Evolutionary conservation across 352 stramenopile genomes (phyloP), one percentile per base, ranked within the genome.

Genomic region (Pilasporangium apinafurcum): DNA sequence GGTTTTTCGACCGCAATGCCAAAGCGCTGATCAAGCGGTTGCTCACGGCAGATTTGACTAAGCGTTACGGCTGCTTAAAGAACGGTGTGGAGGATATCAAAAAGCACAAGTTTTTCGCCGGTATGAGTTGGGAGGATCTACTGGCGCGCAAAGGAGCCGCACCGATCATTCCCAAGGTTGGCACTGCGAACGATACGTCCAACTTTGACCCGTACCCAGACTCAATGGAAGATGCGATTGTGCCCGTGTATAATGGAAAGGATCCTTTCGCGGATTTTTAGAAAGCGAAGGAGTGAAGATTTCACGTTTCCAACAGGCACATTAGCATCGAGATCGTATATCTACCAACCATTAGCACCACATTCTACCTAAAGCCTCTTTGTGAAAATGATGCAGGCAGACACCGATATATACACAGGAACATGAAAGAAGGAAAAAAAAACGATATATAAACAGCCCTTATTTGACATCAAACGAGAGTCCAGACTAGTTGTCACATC

Each of bases 161-260:
- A 22, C 95, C 94, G 41, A 98, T 98, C 59, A 91, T 98, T 45
- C 94, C 92, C 27, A 76, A 92, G 39, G 79, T 98, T 44, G 71
- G 65, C 36, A 86, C 83, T 18, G 71, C 82, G 40, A 96, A 73
- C 52, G 95, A 98, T 63, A 98, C 95, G 49, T 96, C 79, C 37
- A 98, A 98, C 75, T 98, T 98, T 68, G 95, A 98, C 54, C 79
- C 88, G 36, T 98, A 98, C 68, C 94, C 92, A 21, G 94, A 98
- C 52, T 87, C 80, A 42, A 74, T 76, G 57, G 86, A 96, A 57
- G 86, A 97, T 45, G 78, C 88, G 28, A 76, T 83, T 51, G 78
- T 95, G 22, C 89, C 87, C n/a, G 80, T 93, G 44, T 97, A 95
- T 72, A 88, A 94, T 44, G 89, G 85, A 56, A 87, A 86, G 45